Percentiles rank a stretch among this genome's conserved stretches.
phyloP scores from a whole-genome alignment of 179 eudicot species.

The Dionaea muscipula region DNA sequence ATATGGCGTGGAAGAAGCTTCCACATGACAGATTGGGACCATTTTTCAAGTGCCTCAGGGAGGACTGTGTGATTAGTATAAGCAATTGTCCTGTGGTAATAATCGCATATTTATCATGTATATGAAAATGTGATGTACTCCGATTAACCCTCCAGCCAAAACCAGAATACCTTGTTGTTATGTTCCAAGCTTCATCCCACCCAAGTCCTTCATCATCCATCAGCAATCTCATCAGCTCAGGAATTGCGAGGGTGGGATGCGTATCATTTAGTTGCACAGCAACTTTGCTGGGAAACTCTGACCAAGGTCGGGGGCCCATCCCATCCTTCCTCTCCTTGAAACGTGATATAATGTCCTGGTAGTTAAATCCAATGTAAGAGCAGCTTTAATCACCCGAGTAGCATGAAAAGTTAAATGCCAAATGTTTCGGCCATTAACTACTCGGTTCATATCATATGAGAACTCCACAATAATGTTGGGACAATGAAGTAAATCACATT shows the following conservation, averaged over 20 bases:
- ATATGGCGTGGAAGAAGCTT: slow-evolving; percentile 99
- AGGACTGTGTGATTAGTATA: slow-evolving; percentile 99
- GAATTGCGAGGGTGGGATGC: slow-evolving; percentile 93
- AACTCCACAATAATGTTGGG: too few relatives aligned
- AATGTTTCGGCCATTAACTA: not conserved
- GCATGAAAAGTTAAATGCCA: not conserved
- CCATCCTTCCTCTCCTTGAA: slow-evolving; percentile 72
- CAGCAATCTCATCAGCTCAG: slow-evolving; percentile 87
- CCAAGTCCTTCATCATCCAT: slow-evolving; percentile 95
- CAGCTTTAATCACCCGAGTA: not conserved
- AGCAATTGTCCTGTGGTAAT: slow-evolving; percentile 70
- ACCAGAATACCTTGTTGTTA: slow-evolving; percentile 45
- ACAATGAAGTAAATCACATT: too few relatives aligned
- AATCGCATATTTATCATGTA: not conserved
- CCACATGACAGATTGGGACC: slow-evolving; percentile 95
- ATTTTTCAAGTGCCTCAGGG: slow-evolving; percentile 95
- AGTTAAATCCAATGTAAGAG: slow-evolving; percentile 13
- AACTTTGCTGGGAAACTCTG: slow-evolving; percentile 82
- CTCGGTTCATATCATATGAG: too few relatives aligned
- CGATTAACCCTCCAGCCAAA: not conserved
- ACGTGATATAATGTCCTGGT: slow-evolving; percentile 79
- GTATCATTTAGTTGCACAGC: slow-evolving; percentile 98
- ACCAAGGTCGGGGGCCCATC: slow-evolving; percentile 47
- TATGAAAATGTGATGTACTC: slow-evolving; percentile 3
- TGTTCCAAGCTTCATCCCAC: slow-evolving; percentile 98